Conservation (phyloP, 768 basidiomycete species). For the Calocera cornea region DNA sequence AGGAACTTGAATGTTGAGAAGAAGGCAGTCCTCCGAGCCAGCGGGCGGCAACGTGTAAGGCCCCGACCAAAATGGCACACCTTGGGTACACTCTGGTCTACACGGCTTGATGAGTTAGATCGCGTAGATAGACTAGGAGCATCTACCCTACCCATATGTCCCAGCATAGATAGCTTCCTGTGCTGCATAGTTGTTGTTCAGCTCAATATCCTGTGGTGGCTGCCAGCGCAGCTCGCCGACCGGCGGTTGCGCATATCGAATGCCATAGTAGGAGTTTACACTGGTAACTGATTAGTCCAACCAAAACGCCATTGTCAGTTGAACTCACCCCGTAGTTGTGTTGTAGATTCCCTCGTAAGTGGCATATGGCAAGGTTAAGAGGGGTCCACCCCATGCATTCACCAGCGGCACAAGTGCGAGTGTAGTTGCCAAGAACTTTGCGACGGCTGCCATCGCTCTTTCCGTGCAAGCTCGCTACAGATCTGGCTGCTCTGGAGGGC, state of each 20-base stretch:
- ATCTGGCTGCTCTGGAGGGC: too few species aligned
- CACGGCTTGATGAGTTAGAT: not conserved
- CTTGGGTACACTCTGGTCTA: not conserved
- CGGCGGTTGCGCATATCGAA: not conserved
- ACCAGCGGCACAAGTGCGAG: not conserved
- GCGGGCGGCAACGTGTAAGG: not conserved
- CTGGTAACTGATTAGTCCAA: not conserved
- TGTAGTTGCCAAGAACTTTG: not conserved
- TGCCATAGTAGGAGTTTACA: not conserved
- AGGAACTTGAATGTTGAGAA: not conserved
- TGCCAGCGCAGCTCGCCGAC: not conserved
- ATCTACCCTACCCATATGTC: not conserved
- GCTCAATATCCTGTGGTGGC: not conserved
- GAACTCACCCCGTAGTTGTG: not conserved
- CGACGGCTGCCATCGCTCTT: not conserved
- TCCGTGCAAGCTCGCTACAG: too few species aligned
- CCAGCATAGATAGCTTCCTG: not conserved
- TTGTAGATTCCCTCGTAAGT: slow-evolving; percentile 1
- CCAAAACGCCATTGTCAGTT: not conserved
- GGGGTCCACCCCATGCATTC: not conserved
- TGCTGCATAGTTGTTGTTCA: not conserved
- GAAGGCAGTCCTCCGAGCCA: not conserved
- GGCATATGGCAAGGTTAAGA: not conserved
- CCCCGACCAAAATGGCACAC: not conserved
- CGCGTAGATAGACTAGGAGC: too few species aligned